Base-by-base conservation (phyloP, 345 rosid species). In the Eucalyptus regnans region DNA sequence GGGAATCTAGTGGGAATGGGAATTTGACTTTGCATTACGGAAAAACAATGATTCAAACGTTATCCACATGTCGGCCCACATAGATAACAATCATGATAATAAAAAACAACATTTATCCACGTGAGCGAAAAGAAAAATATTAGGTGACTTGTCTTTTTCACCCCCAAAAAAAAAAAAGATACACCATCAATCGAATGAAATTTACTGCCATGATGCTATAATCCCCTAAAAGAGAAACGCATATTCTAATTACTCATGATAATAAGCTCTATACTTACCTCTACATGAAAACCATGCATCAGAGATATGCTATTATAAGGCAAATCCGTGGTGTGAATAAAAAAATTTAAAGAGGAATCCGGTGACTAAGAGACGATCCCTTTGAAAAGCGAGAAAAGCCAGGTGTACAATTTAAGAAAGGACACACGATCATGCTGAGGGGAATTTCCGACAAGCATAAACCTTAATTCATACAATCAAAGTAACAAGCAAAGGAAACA, bases 341-440 rank as follows among this genome's bases (percentile, higher is more conserved):
- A 56, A 56, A 51, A 9, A 9, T 0, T 4, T 10, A 23, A 23
- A 22, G 2, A 56, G 29, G 6, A 56, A 9, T 23, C 0, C 2
- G 0, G 6, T 23, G 29, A 1, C 4, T 56, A 9, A 9, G 0
- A 56, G 62, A 5, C 29, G 2, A 56, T 23, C 13, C 29, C 29
- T 56, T 56, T 9, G 10, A 56, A 56, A 56, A 23, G 62, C 6
- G 0, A 9, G 0, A 9, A 56, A 10, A 56, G 13, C 6, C 12
- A 23, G 4, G 29, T 4, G 1, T 52, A 52, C 58, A 52, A 52
- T 52, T 7, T 52, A 52, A 3, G 5, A 62, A 62, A 7, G 2
- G 3, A 66, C 7, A n/a, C 76, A 13, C 1, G 3, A 7, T n/a
- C 6, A 27, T 27, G 3, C 0, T 0, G 0, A 8, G 25, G 25